A percentile compares a stretch with the other conserved stretches of the same genome.
These are phyloP conservation scores for Penicillium paneum DNA, from an alignment of 2,329 filamentous ascomycete species.

Conservation along the genomic window DNA sequence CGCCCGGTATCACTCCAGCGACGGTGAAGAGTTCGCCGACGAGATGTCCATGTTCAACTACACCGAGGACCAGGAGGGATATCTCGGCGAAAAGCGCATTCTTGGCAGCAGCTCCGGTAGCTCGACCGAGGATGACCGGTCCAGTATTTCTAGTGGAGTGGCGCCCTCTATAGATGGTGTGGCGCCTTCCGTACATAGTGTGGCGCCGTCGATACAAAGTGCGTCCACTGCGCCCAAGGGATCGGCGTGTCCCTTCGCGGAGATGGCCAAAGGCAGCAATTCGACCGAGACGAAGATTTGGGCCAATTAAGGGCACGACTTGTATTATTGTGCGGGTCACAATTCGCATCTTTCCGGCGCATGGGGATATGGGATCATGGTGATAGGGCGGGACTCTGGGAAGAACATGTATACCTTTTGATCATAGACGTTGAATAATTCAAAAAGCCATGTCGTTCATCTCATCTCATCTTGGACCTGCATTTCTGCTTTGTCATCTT, in stretches of 20 bases:
- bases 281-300: conserved; percentile 33
- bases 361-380: not conserved
- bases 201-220: conserved; percentile 2
- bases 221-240: not conserved
- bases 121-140: conserved; percentile 31
- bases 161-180: conserved; percentile 18
- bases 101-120: conserved; percentile 31
- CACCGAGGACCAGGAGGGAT: conserved; percentile 59
- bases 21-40: conserved; percentile 60
- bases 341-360: conserved; percentile 15
- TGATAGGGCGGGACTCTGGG: not conserved
- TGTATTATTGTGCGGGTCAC: not conserved
- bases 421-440: conserved; percentile 1
- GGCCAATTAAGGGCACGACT: conserved; percentile 15
- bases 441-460: not conserved
- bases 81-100: conserved; percentile 61
- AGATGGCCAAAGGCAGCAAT: conserved; percentile 19
- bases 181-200: conserved; percentile 14
- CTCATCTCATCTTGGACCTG: not conserved
- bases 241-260: conserved; percentile 32
- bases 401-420: not conserved
- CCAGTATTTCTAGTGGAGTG: conserved; percentile 26
- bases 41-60: conserved; percentile 42
- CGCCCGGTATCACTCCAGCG: conserved; percentile 74
- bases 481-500: conserved; percentile 2